phyloP scores from a whole-genome alignment of 192 early-diverging fungal genomes.

The Cetraspora pellucida region DNA sequence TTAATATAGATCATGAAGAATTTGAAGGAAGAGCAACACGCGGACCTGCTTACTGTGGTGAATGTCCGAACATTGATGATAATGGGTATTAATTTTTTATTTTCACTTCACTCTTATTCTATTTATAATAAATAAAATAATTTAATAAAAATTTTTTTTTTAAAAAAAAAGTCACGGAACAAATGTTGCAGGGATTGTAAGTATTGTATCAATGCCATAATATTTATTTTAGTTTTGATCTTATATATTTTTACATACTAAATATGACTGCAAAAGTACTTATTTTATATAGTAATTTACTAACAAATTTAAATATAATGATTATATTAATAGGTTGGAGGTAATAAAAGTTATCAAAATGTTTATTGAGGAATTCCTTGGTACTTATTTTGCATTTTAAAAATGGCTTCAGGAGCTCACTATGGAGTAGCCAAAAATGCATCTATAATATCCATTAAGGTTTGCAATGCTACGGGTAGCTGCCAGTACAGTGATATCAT shows the following conservation, averaged over 20 bases:
- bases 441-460: slow-evolving; percentile 72
- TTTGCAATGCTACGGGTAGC: slow-evolving; percentile 59
- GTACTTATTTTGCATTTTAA: too few species aligned
- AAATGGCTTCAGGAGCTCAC: too few species aligned
- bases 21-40: slow-evolving; percentile 73
- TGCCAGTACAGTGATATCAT: slow-evolving; percentile 57
- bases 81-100: slow-evolving; percentile 38
- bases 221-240: too few species aligned
- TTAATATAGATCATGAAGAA: slow-evolving; percentile 63
- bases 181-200: slow-evolving; percentile 69
- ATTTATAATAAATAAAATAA: background rate
- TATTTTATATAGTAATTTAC: background rate
- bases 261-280: background rate
- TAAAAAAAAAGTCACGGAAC: slow-evolving; percentile 68
- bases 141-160: background rate
- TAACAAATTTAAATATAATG: too few species aligned
- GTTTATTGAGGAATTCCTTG: too few species aligned
- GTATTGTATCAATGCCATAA: too few species aligned
- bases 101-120: background rate
- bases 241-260: too few species aligned
- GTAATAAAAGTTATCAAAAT: slow-evolving; percentile 44
- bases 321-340: slow-evolving; percentile 50
- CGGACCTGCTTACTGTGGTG: slow-evolving; percentile 38
- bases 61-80: slow-evolving; percentile 53
- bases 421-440: slow-evolving; percentile 71